Conservation (phyloP, 2,329 filamentous ascomycete species). For the Cadophora luteo-olivacea region DNA sequence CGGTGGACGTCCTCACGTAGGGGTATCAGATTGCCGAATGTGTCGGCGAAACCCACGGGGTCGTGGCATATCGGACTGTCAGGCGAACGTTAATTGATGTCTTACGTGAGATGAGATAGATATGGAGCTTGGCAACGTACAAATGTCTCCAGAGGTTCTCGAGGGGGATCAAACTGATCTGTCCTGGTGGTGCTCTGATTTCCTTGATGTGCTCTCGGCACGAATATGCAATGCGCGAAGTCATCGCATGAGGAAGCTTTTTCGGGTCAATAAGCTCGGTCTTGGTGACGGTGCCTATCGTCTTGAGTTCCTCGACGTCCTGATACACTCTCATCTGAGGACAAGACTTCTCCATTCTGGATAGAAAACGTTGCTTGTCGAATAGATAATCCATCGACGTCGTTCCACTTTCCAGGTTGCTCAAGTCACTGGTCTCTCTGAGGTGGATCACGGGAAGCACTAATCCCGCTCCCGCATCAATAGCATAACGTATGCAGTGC, state of each 20-base stretch:
- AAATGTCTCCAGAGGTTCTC: conserved; percentile 15
- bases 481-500: conserved; percentile 23
- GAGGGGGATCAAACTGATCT: conserved; percentile 21
- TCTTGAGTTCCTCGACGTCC: conserved; percentile 23
- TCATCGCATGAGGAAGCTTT: conserved; percentile 17
- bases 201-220: conserved; percentile 10
- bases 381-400: conserved; percentile 28
- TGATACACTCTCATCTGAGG: conserved; percentile 28
- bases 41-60: conserved; percentile 18
- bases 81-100: neutral
- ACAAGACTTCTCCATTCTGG: conserved; percentile 21
- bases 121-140: conserved; percentile 16
- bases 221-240: conserved; percentile 7
- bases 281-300: conserved; percentile 15
- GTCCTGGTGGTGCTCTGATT: conserved; percentile 18
- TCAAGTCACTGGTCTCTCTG: conserved; percentile 13
- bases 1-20: conserved; percentile 19
- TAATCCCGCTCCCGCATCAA: conserved; percentile 23
- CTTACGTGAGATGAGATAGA: neutral
- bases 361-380: conserved; percentile 23
- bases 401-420: conserved; percentile 16
- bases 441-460: conserved; percentile 20
- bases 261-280: conserved; percentile 17
- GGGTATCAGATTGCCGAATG: conserved; percentile 19
- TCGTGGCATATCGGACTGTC: conserved; percentile 23